Evolutionary conservation across 108 stramenopile genomes (phyloP), one percentile per base, ranked within the genome.

Genomic region (Conticribra guillardii): DNA sequence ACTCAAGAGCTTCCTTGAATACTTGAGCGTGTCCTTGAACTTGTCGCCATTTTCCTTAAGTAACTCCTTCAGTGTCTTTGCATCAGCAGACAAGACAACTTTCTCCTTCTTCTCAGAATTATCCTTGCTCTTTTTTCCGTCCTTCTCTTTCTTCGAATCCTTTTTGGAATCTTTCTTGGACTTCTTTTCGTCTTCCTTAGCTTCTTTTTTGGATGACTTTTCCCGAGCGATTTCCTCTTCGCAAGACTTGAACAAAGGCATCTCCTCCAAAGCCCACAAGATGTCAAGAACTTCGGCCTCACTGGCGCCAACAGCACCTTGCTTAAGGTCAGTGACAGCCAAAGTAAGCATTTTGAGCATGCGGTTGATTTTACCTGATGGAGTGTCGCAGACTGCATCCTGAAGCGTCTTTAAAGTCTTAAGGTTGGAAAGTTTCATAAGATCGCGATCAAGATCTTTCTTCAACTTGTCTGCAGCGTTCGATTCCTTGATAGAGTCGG

Each of bases 331-430:
- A 23, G 68, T 87, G 22, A 91, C 86, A 5, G 91, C 88, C 27
- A 92, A 65, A 60, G 95, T 87, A 29, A 97, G 92, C 92, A 97
- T 96, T 83, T 97, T 96, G 78, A 98, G 76, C 94, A 98, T 95
- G 77, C 96, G 95, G 56, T 93, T 89, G 57, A 98, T 95, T 74
- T 93, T 92, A 64, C 97, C 97, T 30, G 87, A 66, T 22, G 83
- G 81, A 64, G 97, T 97, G 58, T 93, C 93, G 63, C 94, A 93
- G 57, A 80, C 80, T 18, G 96, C 93, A 51, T 90, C 91, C 75
- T 96, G 95, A 26, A 97, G 87, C 48, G 85, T 81, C 77, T 91
- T 89, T 29, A 96, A 79, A 21, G 90, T 96, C 32, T 82, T 71
- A 46, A 96, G 87, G 70, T 95, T 97, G 52, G 93, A 93, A 46